Base-by-base conservation (phyloP, 129 eudicot species). In the Escallonia herrerae region DNA sequence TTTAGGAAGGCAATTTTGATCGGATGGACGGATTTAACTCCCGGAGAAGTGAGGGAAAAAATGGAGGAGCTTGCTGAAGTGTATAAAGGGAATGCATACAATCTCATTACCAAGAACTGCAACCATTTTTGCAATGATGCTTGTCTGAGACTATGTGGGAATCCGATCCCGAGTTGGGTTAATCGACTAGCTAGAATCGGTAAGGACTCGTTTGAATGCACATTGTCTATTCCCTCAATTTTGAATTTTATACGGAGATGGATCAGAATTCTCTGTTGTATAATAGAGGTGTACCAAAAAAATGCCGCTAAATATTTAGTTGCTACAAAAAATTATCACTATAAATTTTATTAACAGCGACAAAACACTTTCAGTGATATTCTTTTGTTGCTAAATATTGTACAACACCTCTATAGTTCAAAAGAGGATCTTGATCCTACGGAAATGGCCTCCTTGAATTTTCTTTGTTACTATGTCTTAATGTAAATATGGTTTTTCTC, bases 111-210 rank as follows among this genome's bases (percentile, higher is more conserved):
- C 40, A 90, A 82, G 57, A 90, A 90, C 40, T 90, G 97, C 65
- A 90, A 90, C 74, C 97, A 90, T 74, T 90, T 90, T 33, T 87
- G 97, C 80, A 90, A 84, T 56, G 95, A 80, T 40, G 87, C 90
- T 11, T 87, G 90, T 51, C 41, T 84, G 74, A 80, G 77, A 13
- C 97, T 90, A 74, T 65, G 93, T 47, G 83, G 90, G 14, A 84
- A 80, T 51, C 65, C 90, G 0, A 90, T 90, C 58, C 97, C 97
- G 0, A 82, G 82, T 15, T 90, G 97, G 97, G 89, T 90, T 7
- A 90, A 90, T 76, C 90, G 97, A 5, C 93, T 90, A 22, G 97
- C 97, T 41, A 71, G 93, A 69, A 87, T 90, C 52, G 97, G 97
- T 90, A 78, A 62, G 60, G 2, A 40, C 40, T 3, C 11, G 6